These are phyloP conservation scores for Gynandropsis gynandra DNA, from an alignment of 345 rosid genomes.

Conservation along the genomic window DNA sequence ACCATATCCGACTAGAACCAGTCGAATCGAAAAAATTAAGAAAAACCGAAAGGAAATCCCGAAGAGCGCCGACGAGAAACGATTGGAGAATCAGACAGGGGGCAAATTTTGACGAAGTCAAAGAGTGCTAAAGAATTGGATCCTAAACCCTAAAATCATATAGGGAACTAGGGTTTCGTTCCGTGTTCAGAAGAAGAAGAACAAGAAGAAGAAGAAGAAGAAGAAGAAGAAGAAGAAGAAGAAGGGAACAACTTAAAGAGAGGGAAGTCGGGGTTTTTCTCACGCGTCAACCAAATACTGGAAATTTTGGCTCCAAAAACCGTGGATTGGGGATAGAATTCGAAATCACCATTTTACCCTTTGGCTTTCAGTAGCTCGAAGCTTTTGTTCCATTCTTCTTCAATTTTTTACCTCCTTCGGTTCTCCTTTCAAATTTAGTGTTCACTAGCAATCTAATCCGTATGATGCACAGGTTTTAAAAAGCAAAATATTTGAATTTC, in stretches of 20 bases:
- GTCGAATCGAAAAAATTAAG: not conserved
- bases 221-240: constrained; percentile 14
- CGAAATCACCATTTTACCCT: not conserved
- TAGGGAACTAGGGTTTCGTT: constrained; percentile 32
- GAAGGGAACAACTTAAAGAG: constrained; percentile 28
- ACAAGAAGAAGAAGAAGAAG: constrained; percentile 22
- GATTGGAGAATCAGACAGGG: not conserved
- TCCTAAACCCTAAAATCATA: constrained; percentile 26
- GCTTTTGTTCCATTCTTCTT: too few relatives aligned
- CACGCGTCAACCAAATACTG: not conserved
- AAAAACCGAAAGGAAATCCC: not conserved
- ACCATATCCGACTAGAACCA: constrained; percentile 33
- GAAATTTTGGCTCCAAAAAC: constrained; percentile 3
- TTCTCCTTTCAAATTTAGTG: too few relatives aligned
- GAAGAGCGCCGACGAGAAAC: not conserved
- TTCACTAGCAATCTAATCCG: too few relatives aligned
- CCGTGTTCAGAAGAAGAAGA: constrained; percentile 15
- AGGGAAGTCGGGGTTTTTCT: constrained; percentile 34
- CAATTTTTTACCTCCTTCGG: too few relatives aligned
- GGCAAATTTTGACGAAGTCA: not conserved
- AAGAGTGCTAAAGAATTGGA: not conserved
- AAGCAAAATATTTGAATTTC: too few relatives aligned
- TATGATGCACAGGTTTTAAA: too few relatives aligned
- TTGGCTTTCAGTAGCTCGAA: too few relatives aligned
- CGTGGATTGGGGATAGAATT: too few relatives aligned